Conservation (phyloP, 176 grass and related monocot genomes). For the Ananas comosus region DNA sequence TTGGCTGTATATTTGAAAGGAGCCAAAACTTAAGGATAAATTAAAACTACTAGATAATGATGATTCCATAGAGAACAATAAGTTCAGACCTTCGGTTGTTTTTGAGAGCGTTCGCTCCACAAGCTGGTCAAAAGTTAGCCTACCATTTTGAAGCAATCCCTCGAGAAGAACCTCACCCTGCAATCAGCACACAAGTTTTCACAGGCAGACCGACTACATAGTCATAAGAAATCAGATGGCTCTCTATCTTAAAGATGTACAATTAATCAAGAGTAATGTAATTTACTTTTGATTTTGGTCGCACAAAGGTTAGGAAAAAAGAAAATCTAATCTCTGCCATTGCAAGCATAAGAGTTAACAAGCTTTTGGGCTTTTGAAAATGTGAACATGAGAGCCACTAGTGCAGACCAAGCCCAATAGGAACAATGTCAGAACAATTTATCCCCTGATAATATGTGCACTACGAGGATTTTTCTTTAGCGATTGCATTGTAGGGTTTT, state of each 20-base stretch:
- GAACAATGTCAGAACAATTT: neutral
- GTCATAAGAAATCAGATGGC: neutral
- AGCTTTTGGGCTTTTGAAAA: neutral
- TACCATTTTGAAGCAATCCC: constrained; percentile 79
- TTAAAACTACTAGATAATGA: neutral
- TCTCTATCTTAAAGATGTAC: neutral
- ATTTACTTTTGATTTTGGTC: neutral
- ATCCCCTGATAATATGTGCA: too few relatives aligned
- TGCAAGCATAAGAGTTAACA: neutral
- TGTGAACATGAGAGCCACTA: neutral
- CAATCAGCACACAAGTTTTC: constrained; percentile 8
- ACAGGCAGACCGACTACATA: neutral
- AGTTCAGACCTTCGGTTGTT: constrained; percentile 18
- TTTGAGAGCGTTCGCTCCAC: constrained; percentile 44
- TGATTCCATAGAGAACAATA: constrained; percentile 3
- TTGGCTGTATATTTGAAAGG: neutral
- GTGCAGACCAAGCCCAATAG: neutral
- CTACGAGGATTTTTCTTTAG: too few relatives aligned
- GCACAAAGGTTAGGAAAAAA: neutral
- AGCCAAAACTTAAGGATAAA: constrained; percentile 11
- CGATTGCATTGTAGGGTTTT: too few relatives aligned
- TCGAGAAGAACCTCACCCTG: constrained; percentile 69
- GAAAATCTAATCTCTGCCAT: neutral
- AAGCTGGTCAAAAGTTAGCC: constrained; percentile 85
- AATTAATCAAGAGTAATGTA: neutral